Base-by-base conservation (phyloP, 352 stramenopile genomes). In the Pythium dissimile region DNA sequence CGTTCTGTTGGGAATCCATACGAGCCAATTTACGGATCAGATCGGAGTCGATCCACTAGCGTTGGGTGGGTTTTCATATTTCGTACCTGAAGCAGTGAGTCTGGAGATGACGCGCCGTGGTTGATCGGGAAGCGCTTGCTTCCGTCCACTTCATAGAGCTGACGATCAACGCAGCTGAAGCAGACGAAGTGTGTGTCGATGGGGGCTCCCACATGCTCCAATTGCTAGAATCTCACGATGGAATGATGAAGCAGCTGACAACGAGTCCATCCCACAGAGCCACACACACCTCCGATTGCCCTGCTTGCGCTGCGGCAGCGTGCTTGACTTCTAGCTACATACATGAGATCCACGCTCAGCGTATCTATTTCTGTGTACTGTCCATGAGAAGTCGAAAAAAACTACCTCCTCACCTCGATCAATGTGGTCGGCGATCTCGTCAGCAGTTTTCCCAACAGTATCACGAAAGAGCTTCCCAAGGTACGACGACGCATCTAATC, bases 131-230 rank as follows among this genome's bases (percentile, higher is more conserved):
- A 93, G 45, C 93, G 81, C 73, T 98, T 98, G 12, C 95, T 82
- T 21, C 96, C 96, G 70, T 99, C 96, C 34, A 99, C 80, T 67
- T 98, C 95, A 66, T 98, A 98, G 52, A 99, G 60, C 48, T 86
- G 68, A 9, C 86, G 88, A 53, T 98, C 87, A 11, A 98, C 86
- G 48, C 86, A 90, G 67, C 93, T 96, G 66, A 99, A 97, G 63
- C 90, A 97, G 27, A 98, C 77, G 52, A 98, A 99, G 71, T 99
- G 96, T 16, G 94, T 98, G 60, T 97, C 85, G 62, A 99, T 86
- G 6, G 90, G 80, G 47, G 98, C 94, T 30, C 98, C 83, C 16
- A 97, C 74, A 42, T 79, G 75, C 37, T 93, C 83, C 46, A 97
- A 64, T 86, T 95, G 85, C 84, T 94, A 46, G 12, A 64, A 8